Evolutionary conservation across 768 basidiomycete genomes (phyloP).

Genomic region (Clavulina sp.): DNA sequence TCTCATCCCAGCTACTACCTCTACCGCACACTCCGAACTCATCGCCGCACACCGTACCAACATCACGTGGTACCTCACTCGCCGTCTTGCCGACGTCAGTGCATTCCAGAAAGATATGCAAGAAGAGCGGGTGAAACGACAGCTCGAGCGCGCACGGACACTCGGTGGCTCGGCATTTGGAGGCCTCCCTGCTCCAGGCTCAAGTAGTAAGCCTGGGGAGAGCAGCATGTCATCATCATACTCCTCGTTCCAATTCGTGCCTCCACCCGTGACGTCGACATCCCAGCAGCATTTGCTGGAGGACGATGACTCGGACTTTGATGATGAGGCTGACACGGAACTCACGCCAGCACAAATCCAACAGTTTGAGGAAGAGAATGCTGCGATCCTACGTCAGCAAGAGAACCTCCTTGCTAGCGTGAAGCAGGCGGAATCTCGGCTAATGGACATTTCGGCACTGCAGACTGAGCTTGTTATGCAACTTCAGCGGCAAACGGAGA

Average conservation of each 20-base stretch:
- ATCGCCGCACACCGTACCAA: constrained; percentile 82
- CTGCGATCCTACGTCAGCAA: constrained; percentile 62
- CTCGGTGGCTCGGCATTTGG: constrained; percentile 72
- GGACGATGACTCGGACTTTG: constrained; percentile 25
- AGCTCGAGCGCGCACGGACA: constrained; percentile 65
- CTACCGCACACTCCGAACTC: constrained; percentile 44
- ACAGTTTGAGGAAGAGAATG: constrained; percentile 87
- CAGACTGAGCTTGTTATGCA: constrained; percentile 86
- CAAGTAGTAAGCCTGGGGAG: constrained; percentile 10
- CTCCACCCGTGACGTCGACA: constrained; percentile 22
- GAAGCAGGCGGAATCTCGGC: constrained; percentile 75
- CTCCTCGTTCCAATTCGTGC: constrained; percentile 10
- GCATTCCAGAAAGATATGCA: constrained; percentile 75
- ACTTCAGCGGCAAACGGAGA: constrained; percentile 73
- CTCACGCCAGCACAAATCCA: constrained; percentile 76
- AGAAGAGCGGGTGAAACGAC: constrained; percentile 80
- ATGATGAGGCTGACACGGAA: constrained; percentile 54
- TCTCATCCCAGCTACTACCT: constrained; percentile 39
- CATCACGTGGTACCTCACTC: constrained; percentile 79
- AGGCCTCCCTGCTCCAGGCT: constrained; percentile 12
- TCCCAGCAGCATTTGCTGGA: constrained; percentile 32
- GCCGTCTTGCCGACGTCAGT: constrained; percentile 61
- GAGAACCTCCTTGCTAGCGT: constrained; percentile 79
- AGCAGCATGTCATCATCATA: constrained; percentile 7
- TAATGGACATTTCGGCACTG: constrained; percentile 83